phyloP scores from a whole-genome alignment of 441 rosid species.

The Arabidopsis lyrata region DNA sequence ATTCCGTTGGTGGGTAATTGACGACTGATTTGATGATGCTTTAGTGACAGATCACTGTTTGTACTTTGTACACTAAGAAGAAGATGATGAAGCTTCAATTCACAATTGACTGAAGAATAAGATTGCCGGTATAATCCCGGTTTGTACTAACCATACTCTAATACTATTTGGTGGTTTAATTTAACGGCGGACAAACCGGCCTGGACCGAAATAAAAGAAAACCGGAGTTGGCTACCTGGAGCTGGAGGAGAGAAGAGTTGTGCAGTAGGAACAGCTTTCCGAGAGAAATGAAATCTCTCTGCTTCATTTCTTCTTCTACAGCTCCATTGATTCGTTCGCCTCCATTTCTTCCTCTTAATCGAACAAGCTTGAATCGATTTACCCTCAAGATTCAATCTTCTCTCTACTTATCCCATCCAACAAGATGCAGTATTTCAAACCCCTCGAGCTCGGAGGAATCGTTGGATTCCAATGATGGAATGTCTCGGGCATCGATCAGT shows the following conservation, averaged over 20 bases:
- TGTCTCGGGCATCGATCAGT: slow-evolving; percentile 39
- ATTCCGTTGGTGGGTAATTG: background rate
- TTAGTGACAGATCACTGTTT: background rate
- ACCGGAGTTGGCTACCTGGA: background rate
- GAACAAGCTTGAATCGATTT: slow-evolving; percentile 36
- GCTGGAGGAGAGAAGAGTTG: background rate
- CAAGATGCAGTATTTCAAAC: slow-evolving; percentile 41
- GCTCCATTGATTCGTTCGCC: slow-evolving; percentile 38
- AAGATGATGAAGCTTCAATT: background rate
- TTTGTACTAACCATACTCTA: background rate
- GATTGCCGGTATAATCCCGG: background rate
- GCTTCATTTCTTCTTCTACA: slow-evolving; percentile 42
- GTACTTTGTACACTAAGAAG: background rate
- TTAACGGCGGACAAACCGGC: slow-evolving; percentile 5
- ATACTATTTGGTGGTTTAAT: background rate
- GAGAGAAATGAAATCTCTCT: slow-evolving; percentile 52
- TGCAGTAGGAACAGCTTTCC: slow-evolving; percentile 5
- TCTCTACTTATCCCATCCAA: slow-evolving; percentile 9
- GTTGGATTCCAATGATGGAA: slow-evolving; percentile 6
- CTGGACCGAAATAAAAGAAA: background rate
- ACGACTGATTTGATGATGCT: background rate
- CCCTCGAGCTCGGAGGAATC: slow-evolving; percentile 36
- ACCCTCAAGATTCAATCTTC: slow-evolving; percentile 32
- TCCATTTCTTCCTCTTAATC: slow-evolving; percentile 33
- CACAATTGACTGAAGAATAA: background rate